Base-by-base conservation (phyloP, 1,139 yeast species). In the Saccharomyces hybrid region DNA sequence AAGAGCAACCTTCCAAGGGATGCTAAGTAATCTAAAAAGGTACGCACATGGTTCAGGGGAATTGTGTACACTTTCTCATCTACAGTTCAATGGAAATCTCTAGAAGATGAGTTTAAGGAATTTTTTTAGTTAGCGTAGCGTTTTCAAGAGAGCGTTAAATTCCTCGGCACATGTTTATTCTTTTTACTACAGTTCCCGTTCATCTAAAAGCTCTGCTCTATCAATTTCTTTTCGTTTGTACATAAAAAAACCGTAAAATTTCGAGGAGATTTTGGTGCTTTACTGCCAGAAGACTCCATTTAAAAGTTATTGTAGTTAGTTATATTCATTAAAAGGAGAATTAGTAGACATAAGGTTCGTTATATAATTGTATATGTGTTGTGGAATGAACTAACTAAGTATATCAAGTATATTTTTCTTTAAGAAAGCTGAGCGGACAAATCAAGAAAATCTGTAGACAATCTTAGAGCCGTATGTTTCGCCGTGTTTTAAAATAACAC, bases 381-480 rank as follows among this genome's bases (percentile, higher is more conserved):
- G 34, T 3, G 34, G 34, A 29, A 29, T 29, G n/a, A 29, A 29
- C 14, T 29, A 29, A 29, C 34, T 41, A 16, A 3, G 46, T 16
- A 23, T 41, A 3, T 41, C 25, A 41, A 41, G 25, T 16, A 41
- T 16, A 3, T 41, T 41, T 41, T 41, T 41, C 25, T 41, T 41
- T 29, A 29, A 29, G 34, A 29, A 29, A 29, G 34, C 34, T 13
- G 11, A 8, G 19, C 19, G 7, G 23, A 7, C 19, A 42, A 46
- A 14, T 50, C 55, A 58, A 34, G 59, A 51, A 51, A 60, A 60
- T 53, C 54, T 59, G 58, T 77, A 80, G 55, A 72, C 75, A 52
- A 73, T 78, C 58, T 67, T 75, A 25, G 83, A 72, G 13, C 88
- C 88, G 61, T 82, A 84, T 8, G 68, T 67, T 47, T 81, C 77